Evolutionary conservation across 805 yeast genomes (phyloP), one percentile per base, ranked within the genome.

Genomic region (Cyberlindnera amylophila): DNA sequence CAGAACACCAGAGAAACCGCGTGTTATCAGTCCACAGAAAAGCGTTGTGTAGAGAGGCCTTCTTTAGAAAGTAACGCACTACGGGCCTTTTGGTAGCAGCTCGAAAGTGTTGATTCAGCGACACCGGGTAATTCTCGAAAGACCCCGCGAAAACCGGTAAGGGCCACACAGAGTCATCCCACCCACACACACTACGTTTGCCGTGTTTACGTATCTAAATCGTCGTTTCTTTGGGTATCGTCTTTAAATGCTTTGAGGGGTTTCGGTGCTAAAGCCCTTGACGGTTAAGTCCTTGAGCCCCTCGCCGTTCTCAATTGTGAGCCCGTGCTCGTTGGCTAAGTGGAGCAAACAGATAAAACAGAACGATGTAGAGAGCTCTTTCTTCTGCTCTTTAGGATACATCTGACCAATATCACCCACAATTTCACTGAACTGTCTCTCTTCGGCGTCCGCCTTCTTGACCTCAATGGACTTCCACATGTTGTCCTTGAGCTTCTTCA

Each of bases 341-440:
- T 88, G 96, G 27, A 88, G 64, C 55, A 87, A 65, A 55, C 96
- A 86, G 42, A 88, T 86, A 54, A 88, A 88, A 54, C 86, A 85
- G 60, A 85, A 85, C 65, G 95, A 83, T 1, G 96, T 87, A 1
- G 95, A 83, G 4, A 89, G 60, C 38, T 88, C 95, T 34, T 71
- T 74, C 49, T 71, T 65, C 49, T 66, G 23, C 79, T 72, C 32
- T 74, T 77, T 8, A 69, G 60, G 2, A 58, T 89, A 88, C 58
- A 68, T 69, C 4, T 62, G 58, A 17, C 68, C 67, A 17, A 83
- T 66, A 13, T 69, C 71, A 4, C 62, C 62, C 3, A 81, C 77
- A 24, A 82, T 66, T 13, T 70, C 69, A 4, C 76, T 65, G 50
- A 80, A 74, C 32, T 51, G n/a, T n/a, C n/a, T n/a, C n/a, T n/a